These are phyloP conservation scores for Sechiopsis laciniata DNA, from an alignment of 306 rosid genomes.

Conservation along the genomic window DNA sequence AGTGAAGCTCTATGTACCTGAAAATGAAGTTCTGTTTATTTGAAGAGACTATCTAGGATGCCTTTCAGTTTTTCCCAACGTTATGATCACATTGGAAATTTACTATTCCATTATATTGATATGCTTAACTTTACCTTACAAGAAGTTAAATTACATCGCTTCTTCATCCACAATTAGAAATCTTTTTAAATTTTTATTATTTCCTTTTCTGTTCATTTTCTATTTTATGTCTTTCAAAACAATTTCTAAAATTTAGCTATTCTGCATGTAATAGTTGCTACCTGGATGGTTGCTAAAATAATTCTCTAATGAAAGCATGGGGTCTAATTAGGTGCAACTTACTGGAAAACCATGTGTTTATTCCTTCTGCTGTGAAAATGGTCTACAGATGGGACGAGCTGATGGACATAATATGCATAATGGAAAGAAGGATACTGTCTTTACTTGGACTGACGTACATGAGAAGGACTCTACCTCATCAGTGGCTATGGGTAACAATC, in stretches of 20 bases:
- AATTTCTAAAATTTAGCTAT: neutral
- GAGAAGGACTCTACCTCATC: conserved; percentile 42
- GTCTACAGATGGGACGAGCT: conserved; percentile 83
- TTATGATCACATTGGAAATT: neutral
- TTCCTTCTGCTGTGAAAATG: conserved; percentile 20
- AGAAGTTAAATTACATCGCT: neutral
- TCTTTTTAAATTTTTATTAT: neutral
- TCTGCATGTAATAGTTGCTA: neutral
- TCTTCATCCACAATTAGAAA: neutral
- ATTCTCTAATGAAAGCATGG: neutral
- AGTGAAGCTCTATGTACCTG: neutral
- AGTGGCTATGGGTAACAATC: conserved; percentile 41
- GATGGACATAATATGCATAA: conserved; percentile 65
- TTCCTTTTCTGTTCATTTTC: neutral
- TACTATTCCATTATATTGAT: neutral
- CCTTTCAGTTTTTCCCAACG: neutral
- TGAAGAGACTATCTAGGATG: conserved; percentile 4
- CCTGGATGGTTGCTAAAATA: conserved; percentile 10
- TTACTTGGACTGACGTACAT: conserved; percentile 67
- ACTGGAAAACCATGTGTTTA: neutral
- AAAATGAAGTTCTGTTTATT: neutral
- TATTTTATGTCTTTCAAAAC: neutral
- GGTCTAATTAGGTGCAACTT: neutral
- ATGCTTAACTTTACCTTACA: neutral
- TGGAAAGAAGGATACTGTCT: conserved; percentile 57